These are phyloP conservation scores for Selaginella tamariscina DNA, from an alignment of 75 land plant species.

Conservation along the genomic window DNA sequence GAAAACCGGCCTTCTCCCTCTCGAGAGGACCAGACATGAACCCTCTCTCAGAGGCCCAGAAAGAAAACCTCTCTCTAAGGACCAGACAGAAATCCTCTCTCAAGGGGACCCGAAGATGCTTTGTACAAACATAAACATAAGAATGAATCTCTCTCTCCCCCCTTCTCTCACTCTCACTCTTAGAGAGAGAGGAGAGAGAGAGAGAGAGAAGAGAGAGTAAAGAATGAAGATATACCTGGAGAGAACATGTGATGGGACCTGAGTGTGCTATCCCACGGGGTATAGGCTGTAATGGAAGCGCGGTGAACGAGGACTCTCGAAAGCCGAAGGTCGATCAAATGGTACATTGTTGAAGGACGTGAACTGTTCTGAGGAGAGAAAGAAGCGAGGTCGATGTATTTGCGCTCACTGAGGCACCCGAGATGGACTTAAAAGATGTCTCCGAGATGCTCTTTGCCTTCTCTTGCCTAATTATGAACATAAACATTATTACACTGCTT, in stretches of 20 bases:
- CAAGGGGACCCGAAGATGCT: conserved; percentile 32
- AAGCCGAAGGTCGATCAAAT: not conserved
- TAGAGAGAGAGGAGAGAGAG: not conserved
- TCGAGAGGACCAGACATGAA: conserved; percentile 6
- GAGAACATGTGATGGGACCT: not conserved
- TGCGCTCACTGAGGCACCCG: conserved; percentile 6
- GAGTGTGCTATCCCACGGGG: conserved; percentile 6
- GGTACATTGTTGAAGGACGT: not conserved
- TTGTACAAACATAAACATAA: too few relatives aligned
- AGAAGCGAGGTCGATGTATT: not conserved
- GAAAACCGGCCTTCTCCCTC: not conserved
- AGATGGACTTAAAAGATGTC: conserved; percentile 11
- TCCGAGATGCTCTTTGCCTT: not conserved
- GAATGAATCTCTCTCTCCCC: too few relatives aligned
- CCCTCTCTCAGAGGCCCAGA: conserved; percentile 4
- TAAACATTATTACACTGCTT: too few relatives aligned
- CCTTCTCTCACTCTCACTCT: not conserved
- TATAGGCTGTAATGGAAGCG: conserved; percentile 2
- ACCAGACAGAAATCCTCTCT: conserved; percentile 29
- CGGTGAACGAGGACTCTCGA: conserved; percentile 4
- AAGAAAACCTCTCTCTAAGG: conserved; percentile 2
- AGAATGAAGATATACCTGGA: too few relatives aligned
- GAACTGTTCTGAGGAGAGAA: not conserved
- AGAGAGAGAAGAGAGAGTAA: too few relatives aligned
- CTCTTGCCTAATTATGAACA: not conserved